These are phyloP conservation scores for Paecilomyces fulvus DNA, from an alignment of 2,329 filamentous ascomycete genomes.

Conservation along the genomic window DNA sequence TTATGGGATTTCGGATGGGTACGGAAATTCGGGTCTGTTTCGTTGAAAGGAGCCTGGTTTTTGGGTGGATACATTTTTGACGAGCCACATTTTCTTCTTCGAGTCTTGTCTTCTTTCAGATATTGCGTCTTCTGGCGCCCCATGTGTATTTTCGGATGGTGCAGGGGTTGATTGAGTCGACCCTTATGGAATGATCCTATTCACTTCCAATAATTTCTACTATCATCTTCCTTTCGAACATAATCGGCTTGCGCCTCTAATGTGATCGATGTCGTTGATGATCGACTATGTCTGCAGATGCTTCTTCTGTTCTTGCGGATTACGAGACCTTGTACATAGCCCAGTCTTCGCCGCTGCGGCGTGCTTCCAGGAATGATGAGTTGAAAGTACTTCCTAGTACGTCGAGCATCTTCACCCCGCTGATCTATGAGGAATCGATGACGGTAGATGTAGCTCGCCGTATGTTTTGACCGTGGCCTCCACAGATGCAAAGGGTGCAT, in stretches of 20 bases:
- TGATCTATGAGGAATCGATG: neutral
- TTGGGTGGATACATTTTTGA: neutral
- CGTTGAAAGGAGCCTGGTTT: neutral
- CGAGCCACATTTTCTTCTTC: neutral
- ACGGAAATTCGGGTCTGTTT: neutral
- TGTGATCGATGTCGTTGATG: neutral
- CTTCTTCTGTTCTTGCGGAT: neutral
- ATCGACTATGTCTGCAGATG: neutral
- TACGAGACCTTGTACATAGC: neutral
- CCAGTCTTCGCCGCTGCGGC: neutral
- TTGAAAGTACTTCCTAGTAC: neutral
- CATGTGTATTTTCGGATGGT: neutral
- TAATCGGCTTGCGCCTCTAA: neutral
- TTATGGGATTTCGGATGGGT: neutral
- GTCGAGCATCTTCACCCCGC: neutral
- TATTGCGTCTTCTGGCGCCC: neutral
- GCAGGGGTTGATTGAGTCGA: neutral
- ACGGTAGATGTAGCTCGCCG: neutral
- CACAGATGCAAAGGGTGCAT: too few species aligned
- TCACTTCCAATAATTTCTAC: neutral
- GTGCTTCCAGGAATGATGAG: neutral
- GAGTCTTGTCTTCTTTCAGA: neutral
- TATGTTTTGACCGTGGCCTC: too few species aligned
- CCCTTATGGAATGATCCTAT: neutral
- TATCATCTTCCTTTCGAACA: neutral